These are phyloP conservation scores for Entophlyctis luteolus DNA, from an alignment of 192 early-diverging fungal genomes.

Conservation along the genomic window DNA sequence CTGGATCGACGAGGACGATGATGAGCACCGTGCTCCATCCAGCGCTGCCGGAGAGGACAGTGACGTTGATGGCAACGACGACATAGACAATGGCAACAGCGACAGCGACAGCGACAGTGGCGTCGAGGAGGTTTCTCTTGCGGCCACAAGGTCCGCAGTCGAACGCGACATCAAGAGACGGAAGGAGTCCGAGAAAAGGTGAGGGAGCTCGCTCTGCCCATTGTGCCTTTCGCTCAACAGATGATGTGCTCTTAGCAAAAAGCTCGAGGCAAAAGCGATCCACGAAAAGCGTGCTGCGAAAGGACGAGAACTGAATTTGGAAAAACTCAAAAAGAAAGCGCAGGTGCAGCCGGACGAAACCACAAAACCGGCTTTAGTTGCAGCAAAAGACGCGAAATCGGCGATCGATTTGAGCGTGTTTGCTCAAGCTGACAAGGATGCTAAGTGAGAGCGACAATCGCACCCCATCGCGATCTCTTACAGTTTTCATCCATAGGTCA, in stretches of 20 bases:
- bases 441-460: not conserved
- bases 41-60: not conserved
- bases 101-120: not conserved
- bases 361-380: too few relatives aligned
- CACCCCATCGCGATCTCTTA: not conserved
- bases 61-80: not conserved
- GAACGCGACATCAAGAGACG: not conserved
- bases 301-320: conserved; percentile 8
- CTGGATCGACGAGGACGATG: not conserved
- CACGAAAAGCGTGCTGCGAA: conserved; percentile 6
- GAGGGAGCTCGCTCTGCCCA: too few relatives aligned
- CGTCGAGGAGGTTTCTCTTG: conserved; percentile 5
- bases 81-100: not conserved
- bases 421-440: conserved; percentile 1
- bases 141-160: not conserved
- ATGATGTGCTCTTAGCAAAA: conserved; percentile 5
- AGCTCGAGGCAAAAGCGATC: not conserved
- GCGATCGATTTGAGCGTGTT: conserved; percentile 17
- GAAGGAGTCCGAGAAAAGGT: conserved; percentile 1
- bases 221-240: not conserved
- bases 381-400: conserved; percentile 13
- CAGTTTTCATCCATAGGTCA: not conserved
- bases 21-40: not conserved
- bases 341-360: too few relatives aligned
- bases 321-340: conserved; percentile 14